phyloP scores from a whole-genome alignment of 352 stramenopile genomes.

The Pythium periplocum region DNA sequence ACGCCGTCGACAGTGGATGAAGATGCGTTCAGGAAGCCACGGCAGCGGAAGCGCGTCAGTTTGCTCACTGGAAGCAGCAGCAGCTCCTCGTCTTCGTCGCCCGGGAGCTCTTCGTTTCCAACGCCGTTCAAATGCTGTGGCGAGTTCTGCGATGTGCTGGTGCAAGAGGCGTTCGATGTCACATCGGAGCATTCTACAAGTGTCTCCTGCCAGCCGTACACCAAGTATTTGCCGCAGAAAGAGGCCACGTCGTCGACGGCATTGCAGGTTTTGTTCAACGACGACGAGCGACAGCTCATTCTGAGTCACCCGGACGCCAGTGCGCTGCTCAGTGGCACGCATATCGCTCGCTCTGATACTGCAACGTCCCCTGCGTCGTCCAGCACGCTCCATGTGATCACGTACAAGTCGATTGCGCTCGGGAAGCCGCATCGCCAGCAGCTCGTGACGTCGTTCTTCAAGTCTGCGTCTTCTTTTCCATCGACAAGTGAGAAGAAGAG shows the following conservation, averaged over 20 bases:
- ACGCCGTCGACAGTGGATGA: too few relatives aligned
- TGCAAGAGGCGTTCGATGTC: slow-evolving; percentile 21
- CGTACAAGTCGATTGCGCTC: slow-evolving; percentile 75
- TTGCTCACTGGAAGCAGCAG: background rate
- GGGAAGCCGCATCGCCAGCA: slow-evolving; percentile 56
- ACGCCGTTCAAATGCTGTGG: slow-evolving; percentile 76
- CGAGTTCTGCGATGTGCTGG: slow-evolving; percentile 60
- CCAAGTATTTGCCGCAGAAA: slow-evolving; percentile 6
- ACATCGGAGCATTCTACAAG: background rate
- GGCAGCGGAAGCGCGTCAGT: too few relatives aligned
- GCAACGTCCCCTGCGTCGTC: slow-evolving; percentile 1
- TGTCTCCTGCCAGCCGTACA: slow-evolving; percentile 5
- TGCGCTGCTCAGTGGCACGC: slow-evolving; percentile 14
- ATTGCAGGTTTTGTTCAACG: slow-evolving; percentile 46
- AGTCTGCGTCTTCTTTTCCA: too few relatives aligned
- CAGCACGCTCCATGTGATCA: slow-evolving; percentile 46
- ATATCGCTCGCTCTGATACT: background rate
- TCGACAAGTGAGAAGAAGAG: background rate
- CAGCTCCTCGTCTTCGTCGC: slow-evolving; percentile 1
- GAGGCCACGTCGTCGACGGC: slow-evolving; percentile 26
- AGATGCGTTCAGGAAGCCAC: too few relatives aligned
- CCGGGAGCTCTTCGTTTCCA: slow-evolving; percentile 29
- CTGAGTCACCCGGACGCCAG: slow-evolving; percentile 22
- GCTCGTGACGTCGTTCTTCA: slow-evolving; percentile 5
- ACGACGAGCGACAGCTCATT: slow-evolving; percentile 26